Evolutionary conservation across 2,329 filamentous ascomycete genomes (phyloP).

Genomic region (Curvularia lunata): DNA sequence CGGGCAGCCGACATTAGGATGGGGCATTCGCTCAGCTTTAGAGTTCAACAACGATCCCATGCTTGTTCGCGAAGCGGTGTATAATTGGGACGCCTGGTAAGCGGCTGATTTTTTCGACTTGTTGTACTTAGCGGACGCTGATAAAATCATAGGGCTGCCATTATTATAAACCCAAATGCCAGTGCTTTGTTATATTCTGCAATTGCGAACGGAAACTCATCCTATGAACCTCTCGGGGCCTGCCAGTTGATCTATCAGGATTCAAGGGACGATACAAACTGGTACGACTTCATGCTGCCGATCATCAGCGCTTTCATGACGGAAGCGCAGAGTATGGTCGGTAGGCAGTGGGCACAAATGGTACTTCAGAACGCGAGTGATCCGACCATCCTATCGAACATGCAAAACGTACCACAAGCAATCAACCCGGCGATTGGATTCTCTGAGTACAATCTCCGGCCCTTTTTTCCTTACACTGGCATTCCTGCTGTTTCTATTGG

Average conservation of each 20-base stretch:
- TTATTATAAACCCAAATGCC: constrained; percentile 68
- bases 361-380: constrained; percentile 53
- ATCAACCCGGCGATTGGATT: constrained; percentile 64
- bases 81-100: constrained; percentile 61
- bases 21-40: constrained; percentile 55
- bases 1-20: constrained; percentile 56
- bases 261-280: constrained; percentile 63
- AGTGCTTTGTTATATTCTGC: constrained; percentile 64
- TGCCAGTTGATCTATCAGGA: constrained; percentile 63
- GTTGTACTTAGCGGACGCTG: no score
- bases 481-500: constrained; percentile 67
- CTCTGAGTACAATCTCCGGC: constrained; percentile 63
- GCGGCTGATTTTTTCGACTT: no score
- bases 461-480: constrained; percentile 61
- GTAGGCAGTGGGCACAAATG: constrained; percentile 52
- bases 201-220: constrained; percentile 60
- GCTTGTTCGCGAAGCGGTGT: constrained; percentile 64
- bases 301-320: constrained; percentile 57
- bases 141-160: constrained; percentile 53
- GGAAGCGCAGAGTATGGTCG: constrained; percentile 57
- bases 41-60: constrained; percentile 64
- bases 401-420: constrained; percentile 59
- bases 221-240: constrained; percentile 66
- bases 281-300: constrained; percentile 61
- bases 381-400: constrained; percentile 49